Evolutionary conservation across 176 grass and related monocot species (phyloP), one percentile per base, ranked within the genome.

Genomic region (Paspalum vaginatum): DNA sequence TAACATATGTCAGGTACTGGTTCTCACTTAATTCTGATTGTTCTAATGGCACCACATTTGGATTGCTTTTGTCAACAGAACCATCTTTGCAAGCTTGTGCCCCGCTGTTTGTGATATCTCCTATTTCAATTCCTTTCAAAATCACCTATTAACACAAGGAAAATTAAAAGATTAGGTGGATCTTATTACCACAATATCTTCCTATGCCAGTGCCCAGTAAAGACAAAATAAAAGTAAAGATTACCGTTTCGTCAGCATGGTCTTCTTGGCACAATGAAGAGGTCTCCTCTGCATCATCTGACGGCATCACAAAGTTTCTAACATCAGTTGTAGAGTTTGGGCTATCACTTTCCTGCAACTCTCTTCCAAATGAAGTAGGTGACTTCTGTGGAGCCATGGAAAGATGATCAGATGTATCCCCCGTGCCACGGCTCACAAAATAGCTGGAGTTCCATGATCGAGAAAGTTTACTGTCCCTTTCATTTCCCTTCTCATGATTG

Each of bases 81-180:
- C 80, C 74, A 72, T 99, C 96, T 86, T 95, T 95, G 22, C 81
- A 76, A 82, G 62, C 81, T 65, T 93, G 88, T 86, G 60, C 75
- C 6, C 82, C 87, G 82, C 88, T 91, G 68, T 78, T 85, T 65
- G 86, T 86, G 62, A 95, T 80, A 53, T 95, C 92, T 17, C 92
- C 96, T 84, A 84, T 95, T 60, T 99, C 90, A 79, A 99, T 95
- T 79, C 88, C 96, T 87, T 99, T 99, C 74, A 99, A 73, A 80
- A 91, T 78, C 39, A 80, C 89, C 96, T 99, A 82, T 42, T 11
- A 54, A 40, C 46, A 79, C 32, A 66, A 64, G 44, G 11, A 64
- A 51, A 82, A 84, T 22, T 58, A 55, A 85, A 22, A 78, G 72
- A 81, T 87, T 68, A 79, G 63, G 52, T 32, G 26, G 14, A 55